Evolutionary conservation across 2,329 filamentous ascomycete species (phyloP).

Genomic region (Aspergillus sp.): DNA sequence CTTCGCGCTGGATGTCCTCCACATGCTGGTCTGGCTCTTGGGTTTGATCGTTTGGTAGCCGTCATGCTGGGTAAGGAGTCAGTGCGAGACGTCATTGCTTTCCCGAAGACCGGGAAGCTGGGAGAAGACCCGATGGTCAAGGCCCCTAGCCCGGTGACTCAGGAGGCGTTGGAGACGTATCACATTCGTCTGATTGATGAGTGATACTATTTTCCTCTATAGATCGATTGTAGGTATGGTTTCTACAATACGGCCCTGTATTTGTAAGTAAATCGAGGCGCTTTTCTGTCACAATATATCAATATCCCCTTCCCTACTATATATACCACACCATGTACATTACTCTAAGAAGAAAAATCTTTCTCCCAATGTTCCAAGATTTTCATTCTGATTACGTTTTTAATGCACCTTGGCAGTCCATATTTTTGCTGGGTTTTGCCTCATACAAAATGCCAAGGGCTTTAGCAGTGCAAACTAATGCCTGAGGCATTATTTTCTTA

Average conservation of each 20-base stretch:
- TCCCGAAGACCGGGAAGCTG: constrained; percentile 89
- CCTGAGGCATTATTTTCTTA: too few species aligned
- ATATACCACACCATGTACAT: background rate
- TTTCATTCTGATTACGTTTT: background rate
- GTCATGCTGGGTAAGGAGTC: constrained; percentile 74
- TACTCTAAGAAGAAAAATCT: background rate
- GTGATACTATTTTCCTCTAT: background rate
- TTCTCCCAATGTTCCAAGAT: background rate
- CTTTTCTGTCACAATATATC: background rate
- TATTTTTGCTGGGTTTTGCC: too few species aligned
- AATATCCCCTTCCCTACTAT: background rate
- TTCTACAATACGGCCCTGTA: background rate
- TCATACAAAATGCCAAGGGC: too few species aligned
- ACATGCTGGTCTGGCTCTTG: constrained; percentile 89
- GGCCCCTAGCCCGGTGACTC: constrained; percentile 69
- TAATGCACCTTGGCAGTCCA: background rate
- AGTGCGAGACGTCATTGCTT: constrained; percentile 91
- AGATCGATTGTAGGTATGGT: background rate
- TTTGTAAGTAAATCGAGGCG: background rate
- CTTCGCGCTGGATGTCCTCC: constrained; percentile 85
- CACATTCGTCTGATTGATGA: constrained; percentile 47
- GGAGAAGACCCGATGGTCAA: constrained; percentile 82
- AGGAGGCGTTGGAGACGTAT: constrained; percentile 60
- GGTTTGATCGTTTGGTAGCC: constrained; percentile 83
- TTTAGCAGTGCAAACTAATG: too few species aligned